Conservation (phyloP, 176 grass and related monocot genomes). For the Melocanna baccifera region DNA sequence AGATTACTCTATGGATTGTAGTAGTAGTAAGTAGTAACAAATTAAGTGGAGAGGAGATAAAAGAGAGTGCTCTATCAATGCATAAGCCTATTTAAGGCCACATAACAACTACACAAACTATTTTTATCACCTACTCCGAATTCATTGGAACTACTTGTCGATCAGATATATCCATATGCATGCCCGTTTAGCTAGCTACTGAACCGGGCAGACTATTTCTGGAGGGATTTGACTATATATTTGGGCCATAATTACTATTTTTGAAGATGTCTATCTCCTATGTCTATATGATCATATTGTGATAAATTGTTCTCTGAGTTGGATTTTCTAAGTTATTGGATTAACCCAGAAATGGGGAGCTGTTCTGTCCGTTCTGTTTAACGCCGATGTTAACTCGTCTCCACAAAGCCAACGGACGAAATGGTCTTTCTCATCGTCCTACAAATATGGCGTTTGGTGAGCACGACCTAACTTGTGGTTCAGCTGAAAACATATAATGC, state of each 20-base stretch:
- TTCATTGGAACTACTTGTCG: constrained; percentile 8
- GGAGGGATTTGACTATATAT: constrained; percentile 12
- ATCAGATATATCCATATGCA: constrained; percentile 27
- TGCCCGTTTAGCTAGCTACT: neutral
- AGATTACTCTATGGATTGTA: constrained; percentile 36
- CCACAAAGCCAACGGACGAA: neutral
- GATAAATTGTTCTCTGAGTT: neutral
- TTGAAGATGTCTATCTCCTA: neutral
- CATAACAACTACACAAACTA: neutral
- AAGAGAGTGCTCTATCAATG: constrained; percentile 21
- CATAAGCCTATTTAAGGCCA: constrained; percentile 31
- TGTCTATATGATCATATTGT: neutral
- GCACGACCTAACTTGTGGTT: neutral
- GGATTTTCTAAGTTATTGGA: neutral
- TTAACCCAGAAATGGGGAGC: neutral
- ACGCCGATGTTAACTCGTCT: neutral
- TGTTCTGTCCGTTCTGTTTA: neutral
- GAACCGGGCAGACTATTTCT: constrained; percentile 25
- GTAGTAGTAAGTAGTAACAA: constrained; percentile 8
- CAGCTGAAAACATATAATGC: neutral
- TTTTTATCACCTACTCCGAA: constrained; percentile 36
- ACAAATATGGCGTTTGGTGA: neutral
- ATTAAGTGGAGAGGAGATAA: neutral
- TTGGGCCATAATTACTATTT: neutral
- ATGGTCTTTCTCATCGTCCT: neutral